Evolutionary conservation across 2,329 filamentous ascomycete species (phyloP).

Genomic region (Pseudopyricularia javanii): DNA sequence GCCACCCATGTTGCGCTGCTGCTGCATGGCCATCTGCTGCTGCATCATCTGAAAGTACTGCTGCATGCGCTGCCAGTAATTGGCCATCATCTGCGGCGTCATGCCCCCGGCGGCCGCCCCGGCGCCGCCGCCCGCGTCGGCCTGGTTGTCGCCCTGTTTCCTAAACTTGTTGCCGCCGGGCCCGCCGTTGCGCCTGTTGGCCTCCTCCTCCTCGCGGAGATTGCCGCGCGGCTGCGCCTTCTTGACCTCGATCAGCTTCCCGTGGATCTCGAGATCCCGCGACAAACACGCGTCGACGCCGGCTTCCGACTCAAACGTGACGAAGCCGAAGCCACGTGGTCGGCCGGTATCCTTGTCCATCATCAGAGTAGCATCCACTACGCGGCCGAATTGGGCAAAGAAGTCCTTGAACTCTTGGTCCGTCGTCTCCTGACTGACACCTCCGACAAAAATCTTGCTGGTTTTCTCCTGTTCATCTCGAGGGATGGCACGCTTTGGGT

Average conservation of each 20-base stretch:
- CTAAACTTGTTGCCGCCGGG: conserved; percentile 37
- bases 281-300: conserved; percentile 87
- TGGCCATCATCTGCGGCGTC: conserved; percentile 94
- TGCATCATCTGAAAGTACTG: conserved; percentile 95
- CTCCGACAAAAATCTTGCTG: conserved; percentile 96
- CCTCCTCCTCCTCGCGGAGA: conserved; percentile 78
- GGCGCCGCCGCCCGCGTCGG: conserved; percentile 19
- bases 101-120: conserved; percentile 44
- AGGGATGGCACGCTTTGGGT: conserved; percentile 93
- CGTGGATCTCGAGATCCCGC: conserved; percentile 77
- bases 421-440: conserved; percentile 92
- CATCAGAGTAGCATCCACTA: conserved; percentile 96
- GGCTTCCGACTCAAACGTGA: conserved; percentile 92
- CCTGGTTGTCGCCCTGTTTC: conserved; percentile 26
- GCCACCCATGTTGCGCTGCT: conserved; percentile 40
- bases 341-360: conserved; percentile 99
- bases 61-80: conserved; percentile 98
- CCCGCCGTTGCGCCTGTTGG: conserved; percentile 41
- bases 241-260: conserved; percentile 96
- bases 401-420: conserved; percentile 95
- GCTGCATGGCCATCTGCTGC: conserved; percentile 78
- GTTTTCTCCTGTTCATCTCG: conserved; percentile 97
- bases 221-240: conserved; percentile 94
- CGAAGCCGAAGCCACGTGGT: conserved; percentile 91
- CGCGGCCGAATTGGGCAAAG: conserved; percentile 91